Base-by-base conservation (phyloP, 1,284 basidiomycete species). In the Cerrena zonata region DNA sequence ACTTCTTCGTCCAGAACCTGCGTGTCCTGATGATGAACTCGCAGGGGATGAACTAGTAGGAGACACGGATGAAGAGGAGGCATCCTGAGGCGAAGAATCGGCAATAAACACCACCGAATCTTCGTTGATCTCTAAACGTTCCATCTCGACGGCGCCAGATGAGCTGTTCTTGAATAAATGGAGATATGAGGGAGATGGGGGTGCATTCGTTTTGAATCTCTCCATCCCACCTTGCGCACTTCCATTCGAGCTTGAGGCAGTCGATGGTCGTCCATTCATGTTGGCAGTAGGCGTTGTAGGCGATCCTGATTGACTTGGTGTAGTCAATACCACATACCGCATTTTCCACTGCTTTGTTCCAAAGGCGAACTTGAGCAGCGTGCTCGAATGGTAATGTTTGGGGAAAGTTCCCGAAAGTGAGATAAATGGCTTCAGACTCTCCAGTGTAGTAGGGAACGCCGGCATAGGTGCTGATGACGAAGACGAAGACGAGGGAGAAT, bases 51-150 rank as follows among this genome's bases (percentile, higher is more conserved):
- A 3, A 5, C 19, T 22, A 23, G 21, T 42, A n/a, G n/a, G 41
- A 13, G 41, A 42, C 18, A 23, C 13, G 5, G n/a, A 15, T 13
- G 41, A 19, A 15, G 7, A 22, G 13, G 18, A 40, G 10, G 34
- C n/a, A 22, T 42, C 41, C 3, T 13, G 41, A 5, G 41, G 41
- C 18, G 41, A 42, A 42, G n/a, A 24, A 45, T 89, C 86, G 0
- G 85, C 75, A 21, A 89, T 77, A 57, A 82, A 88, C 5, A 86
- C 82, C 42, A 84, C 80, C 45, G 82, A 86, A 40, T 84, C 77
- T 58, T 86, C 84, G 51, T 82, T 82, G 55, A 89, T 85, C 61
- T 83, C 80, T 25, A 89, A 64, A 41, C 86, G 71, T 63, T 89
- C 85, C 4, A 87, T 54, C 64, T 89, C 87, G 43, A 69, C 76